Percentiles rank a stretch among this genome's conserved stretches.
phyloP scores from a whole-genome alignment of 2,329 filamentous ascomycete genomes.

The Cryphonectria japonica region DNA sequence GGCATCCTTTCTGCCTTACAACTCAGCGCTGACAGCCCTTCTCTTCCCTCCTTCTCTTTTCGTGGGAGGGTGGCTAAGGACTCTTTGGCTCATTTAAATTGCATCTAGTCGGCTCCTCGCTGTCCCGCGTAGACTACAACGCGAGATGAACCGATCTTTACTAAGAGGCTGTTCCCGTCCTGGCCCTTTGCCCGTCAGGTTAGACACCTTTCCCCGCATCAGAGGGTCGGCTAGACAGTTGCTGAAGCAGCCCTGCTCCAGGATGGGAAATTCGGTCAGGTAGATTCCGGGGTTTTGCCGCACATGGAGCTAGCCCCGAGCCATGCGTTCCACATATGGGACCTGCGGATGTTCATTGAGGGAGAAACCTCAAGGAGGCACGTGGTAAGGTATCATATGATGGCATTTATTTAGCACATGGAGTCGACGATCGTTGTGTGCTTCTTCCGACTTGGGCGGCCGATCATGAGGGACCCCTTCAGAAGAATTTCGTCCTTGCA shows the following conservation, averaged over 20 bases:
- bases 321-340: background rate
- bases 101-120: background rate
- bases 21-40: background rate
- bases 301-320: background rate
- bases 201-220: conserved; percentile 8
- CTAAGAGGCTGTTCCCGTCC: background rate
- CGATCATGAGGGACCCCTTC: background rate
- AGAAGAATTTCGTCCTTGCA: background rate
- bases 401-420: background rate
- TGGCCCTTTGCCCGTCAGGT: background rate
- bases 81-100: background rate
- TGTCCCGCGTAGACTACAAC: background rate
- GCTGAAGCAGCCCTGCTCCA: conserved; percentile 3
- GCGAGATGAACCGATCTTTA: background rate
- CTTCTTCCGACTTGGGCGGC: background rate
- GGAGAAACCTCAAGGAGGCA: background rate
- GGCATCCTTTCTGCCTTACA: background rate
- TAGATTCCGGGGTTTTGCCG: conserved; percentile 10
- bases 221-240: conserved; percentile 4
- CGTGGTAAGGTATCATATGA: background rate
- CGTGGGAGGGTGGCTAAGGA: background rate
- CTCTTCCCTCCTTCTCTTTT: background rate
- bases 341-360: background rate
- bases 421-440: background rate
- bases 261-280: conserved; percentile 14